These are phyloP conservation scores for Xylaria acuta DNA, from an alignment of 495 filamentous ascomycete species.

Conservation along the genomic window DNA sequence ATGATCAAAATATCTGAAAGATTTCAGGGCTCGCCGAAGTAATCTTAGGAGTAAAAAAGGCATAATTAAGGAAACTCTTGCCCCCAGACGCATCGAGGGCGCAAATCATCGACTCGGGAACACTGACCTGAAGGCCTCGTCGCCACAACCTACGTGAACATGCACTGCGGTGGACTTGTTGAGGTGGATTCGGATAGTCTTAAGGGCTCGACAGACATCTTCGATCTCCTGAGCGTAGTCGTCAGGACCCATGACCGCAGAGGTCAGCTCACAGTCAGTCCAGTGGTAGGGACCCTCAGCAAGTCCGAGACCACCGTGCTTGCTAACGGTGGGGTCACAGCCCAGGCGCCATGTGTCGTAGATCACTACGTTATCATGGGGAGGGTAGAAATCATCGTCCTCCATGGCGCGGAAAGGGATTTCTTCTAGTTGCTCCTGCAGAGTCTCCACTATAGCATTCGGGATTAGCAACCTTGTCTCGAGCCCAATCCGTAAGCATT, in stretches of 20 bases:
- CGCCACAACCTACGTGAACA: conserved; percentile 35
- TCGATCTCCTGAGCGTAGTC: conserved; percentile 28
- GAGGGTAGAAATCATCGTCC: conserved; percentile 17
- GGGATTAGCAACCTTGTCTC: not conserved
- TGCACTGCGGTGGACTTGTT: conserved; percentile 31
- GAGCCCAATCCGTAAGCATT: not conserved
- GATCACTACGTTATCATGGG: conserved; percentile 8
- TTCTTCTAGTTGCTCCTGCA: not conserved
- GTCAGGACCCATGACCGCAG: conserved; percentile 29
- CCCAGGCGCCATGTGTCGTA: conserved; percentile 34
- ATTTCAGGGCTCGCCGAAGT: not conserved
- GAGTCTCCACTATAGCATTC: not conserved
- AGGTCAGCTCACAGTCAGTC: conserved; percentile 29
- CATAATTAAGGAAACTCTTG: not conserved
- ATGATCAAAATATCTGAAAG: not conserved
- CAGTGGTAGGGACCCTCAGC: conserved; percentile 18
- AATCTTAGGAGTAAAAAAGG: not conserved
- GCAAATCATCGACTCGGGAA: not conserved
- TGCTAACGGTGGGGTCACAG: conserved; percentile 20
- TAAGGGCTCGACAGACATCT: conserved; percentile 30
- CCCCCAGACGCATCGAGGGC: not conserved
- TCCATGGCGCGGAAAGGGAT: conserved; percentile 3
- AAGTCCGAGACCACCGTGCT: not conserved
- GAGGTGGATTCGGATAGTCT: conserved; percentile 27
- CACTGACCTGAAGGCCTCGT: conserved; percentile 31